A percentile compares a stretch with the other conserved stretches of the same genome.
phyloP scores from a whole-genome alignment of 2,329 filamentous ascomycete species.

The Lomentospora prolificans region DNA sequence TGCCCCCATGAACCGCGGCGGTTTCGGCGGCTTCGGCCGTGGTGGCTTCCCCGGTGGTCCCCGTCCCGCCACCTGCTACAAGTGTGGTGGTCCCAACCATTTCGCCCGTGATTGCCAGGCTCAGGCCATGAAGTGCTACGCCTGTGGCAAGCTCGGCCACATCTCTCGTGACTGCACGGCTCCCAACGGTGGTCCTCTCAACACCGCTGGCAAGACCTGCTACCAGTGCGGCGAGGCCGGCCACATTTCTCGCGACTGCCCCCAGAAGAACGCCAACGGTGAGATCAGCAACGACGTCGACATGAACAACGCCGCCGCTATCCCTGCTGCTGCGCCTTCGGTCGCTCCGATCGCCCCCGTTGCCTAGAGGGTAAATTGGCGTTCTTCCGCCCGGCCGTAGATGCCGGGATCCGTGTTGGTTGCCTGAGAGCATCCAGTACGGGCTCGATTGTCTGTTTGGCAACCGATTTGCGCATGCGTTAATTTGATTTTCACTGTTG shows the following conservation, averaged over 20 bases:
- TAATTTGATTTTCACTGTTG: not conserved
- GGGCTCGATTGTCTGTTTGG: not conserved
- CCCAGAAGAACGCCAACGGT: constrained; percentile 51
- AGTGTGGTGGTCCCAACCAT: constrained; percentile 84
- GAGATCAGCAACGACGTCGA: constrained; percentile 38
- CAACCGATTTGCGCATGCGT: not conserved
- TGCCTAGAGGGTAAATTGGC: constrained; percentile 18
- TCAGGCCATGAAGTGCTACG: constrained; percentile 97
- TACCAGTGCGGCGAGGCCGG: constrained; percentile 94
- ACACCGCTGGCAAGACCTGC: constrained; percentile 96
- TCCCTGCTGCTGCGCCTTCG: constrained; percentile 22
- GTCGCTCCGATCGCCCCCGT: constrained; percentile 33
- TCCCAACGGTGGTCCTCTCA: constrained; percentile 89
- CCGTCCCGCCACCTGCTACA: constrained; percentile 62
- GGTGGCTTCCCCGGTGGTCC: constrained; percentile 66
- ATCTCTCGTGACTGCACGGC: constrained; percentile 92
- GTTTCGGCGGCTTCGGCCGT: constrained; percentile 56
- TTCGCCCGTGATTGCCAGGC: constrained; percentile 98
- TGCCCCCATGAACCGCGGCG: constrained; percentile 59
- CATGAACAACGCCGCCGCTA: constrained; percentile 28
- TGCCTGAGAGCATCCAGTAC: not conserved
- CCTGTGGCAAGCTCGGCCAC: constrained; percentile 89
- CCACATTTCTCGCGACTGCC: constrained; percentile 93
- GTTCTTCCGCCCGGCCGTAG: not conserved
- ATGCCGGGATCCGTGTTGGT: not conserved